Evolutionary conservation across 257 asterid species (phyloP).

Genomic region (Lavandula angustifolia): DNA sequence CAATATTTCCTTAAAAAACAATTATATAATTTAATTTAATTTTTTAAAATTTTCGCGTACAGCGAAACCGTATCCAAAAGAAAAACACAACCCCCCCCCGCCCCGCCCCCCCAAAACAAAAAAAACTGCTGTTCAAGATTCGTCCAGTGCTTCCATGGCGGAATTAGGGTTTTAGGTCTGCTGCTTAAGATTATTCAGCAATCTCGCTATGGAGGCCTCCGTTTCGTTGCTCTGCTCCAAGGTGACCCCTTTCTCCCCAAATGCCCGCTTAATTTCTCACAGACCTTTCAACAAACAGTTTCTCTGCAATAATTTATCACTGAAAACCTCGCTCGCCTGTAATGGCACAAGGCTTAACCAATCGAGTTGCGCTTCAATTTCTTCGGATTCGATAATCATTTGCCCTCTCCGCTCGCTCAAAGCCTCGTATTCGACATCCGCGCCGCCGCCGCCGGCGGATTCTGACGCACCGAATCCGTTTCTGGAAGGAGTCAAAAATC

Average conservation of each 20-base stretch:
- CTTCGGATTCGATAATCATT: too few relatives aligned
- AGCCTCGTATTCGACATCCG: constrained; percentile 47
- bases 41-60: too few relatives aligned
- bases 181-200: constrained; percentile 11
- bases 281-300: constrained; percentile 60
- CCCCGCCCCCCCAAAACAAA: neutral
- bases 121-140: constrained; percentile 1
- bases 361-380: too few relatives aligned
- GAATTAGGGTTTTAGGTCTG: constrained; percentile 27
- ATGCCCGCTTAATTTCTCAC: constrained; percentile 33
- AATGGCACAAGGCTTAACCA: constrained; percentile 16
- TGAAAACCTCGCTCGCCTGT: constrained; percentile 19
- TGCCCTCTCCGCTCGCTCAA: constrained; percentile 23
- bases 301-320: constrained; percentile 35
- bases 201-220: constrained; percentile 51
- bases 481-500: constrained; percentile 28
- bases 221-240: constrained; percentile 51
- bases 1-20: too few relatives aligned
- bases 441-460: constrained; percentile 34
- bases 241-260: constrained; percentile 45
- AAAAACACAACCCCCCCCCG: too few relatives aligned
- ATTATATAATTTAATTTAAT: too few relatives aligned
- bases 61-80: too few relatives aligned
- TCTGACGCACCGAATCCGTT: constrained; percentile 33
- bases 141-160: constrained; percentile 25